Percentiles rank a stretch among this genome's conserved stretches.
Conservation (phyloP, 2,329 filamentous ascomycete species). For the Nemania sp. region DNA sequence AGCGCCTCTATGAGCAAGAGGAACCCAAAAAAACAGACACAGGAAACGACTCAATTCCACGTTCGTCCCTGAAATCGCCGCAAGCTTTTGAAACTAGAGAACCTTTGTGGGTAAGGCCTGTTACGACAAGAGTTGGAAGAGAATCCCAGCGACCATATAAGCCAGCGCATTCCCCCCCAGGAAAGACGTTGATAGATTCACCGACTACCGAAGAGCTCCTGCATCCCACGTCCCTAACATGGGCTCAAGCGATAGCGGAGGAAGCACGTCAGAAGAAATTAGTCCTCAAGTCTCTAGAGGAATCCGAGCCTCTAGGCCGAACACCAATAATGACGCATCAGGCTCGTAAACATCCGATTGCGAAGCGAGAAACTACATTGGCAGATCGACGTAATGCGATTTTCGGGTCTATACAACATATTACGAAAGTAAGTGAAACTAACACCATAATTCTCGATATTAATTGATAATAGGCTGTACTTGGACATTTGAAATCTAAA, state of each 20-base stretch:
- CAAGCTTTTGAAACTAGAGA: neutral
- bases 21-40: neutral
- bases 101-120: neutral
- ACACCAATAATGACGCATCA: constrained; percentile 4
- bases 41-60: neutral
- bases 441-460: neutral
- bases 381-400: constrained; percentile 19
- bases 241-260: constrained; percentile 28
- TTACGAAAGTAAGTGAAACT: constrained; percentile 27
- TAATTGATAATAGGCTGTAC: constrained; percentile 26
- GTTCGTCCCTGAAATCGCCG: neutral
- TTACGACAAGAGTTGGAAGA: neutral
- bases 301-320: neutral
- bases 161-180: neutral
- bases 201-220: constrained; percentile 11
- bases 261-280: constrained; percentile 19
- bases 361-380: constrained; percentile 27
- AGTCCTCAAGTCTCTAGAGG: neutral
- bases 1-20: neutral
- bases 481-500: constrained; percentile 30
- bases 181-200: neutral
- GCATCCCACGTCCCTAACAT: constrained; percentile 29
- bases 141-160: neutral
- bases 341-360: neutral
- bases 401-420: constrained; percentile 23